Conservation (phyloP, 148 eudicot genomes). For the Cornus controversa region DNA sequence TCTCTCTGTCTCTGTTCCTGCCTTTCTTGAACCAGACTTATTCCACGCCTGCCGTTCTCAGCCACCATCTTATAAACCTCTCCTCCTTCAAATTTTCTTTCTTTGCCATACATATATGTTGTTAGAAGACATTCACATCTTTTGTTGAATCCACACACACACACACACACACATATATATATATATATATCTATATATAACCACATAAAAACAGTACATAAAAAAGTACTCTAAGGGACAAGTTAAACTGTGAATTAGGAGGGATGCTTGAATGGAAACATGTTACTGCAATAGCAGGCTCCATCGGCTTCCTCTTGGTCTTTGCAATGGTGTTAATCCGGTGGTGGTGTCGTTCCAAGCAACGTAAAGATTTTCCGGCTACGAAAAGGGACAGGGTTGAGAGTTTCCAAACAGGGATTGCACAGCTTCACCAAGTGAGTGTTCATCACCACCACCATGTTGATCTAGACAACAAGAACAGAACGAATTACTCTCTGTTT, state of each 20-base stretch:
- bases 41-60: slow-evolving; percentile 23
- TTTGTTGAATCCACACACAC: background rate
- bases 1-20: too few relatives aligned
- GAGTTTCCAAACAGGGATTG: slow-evolving; percentile 30
- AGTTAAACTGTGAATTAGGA: background rate
- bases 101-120: background rate
- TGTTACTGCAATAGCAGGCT: background rate
- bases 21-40: slow-evolving; percentile 42
- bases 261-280: slow-evolving; percentile 37
- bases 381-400: slow-evolving; percentile 5
- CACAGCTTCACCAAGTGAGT: slow-evolving; percentile 32
- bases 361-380: background rate
- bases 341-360: slow-evolving; percentile 14
- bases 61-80: too few relatives aligned
- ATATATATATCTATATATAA: too few relatives aligned
- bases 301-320: slow-evolving; percentile 12
- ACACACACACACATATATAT: too few relatives aligned
- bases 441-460: slow-evolving; percentile 19
- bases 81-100: background rate
- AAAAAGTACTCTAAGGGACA: too few relatives aligned
- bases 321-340: slow-evolving; percentile 19
- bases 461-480: background rate
- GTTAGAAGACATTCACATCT: background rate
- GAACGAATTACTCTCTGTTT: slow-evolving; percentile 28
- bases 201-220: background rate